Evolutionary conservation across 2,329 filamentous ascomycete genomes (phyloP).

Genomic region (Penicillium sclerotiorum): DNA sequence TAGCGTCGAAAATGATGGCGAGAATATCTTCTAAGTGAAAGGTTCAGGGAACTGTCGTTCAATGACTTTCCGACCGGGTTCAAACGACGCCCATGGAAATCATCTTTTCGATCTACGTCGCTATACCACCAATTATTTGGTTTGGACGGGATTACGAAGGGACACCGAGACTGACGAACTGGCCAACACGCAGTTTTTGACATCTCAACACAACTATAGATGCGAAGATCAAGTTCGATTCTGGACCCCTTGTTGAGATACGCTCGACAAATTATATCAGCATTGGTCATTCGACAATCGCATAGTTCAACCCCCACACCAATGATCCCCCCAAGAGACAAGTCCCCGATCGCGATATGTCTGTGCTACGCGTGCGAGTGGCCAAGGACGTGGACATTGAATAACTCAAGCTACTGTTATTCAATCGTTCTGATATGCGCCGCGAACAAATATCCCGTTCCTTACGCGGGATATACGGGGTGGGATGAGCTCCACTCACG

Average conservation of each 20-base stretch:
- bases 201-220: no score
- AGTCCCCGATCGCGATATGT: not conserved
- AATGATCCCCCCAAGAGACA: not conserved
- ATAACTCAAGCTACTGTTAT: no score
- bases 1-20: not conserved
- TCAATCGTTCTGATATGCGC: no score
- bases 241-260: not conserved
- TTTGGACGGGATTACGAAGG: not conserved
- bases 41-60: not conserved
- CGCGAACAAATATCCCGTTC: no score
- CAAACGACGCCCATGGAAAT: not conserved
- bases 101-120: not conserved
- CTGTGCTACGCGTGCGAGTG: not conserved
- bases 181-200: not conserved
- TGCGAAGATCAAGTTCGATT: no score
- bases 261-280: not conserved
- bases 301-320: not conserved
- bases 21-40: not conserved
- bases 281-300: not conserved
- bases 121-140: not conserved
- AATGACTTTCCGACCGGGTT: not conserved
- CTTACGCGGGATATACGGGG: no score
- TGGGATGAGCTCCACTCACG: no score
- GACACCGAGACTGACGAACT: not conserved
- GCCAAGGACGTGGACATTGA: not conserved